phyloP scores from a whole-genome alignment of 169 alveolate species.

The Eimeria praecox region DNA sequence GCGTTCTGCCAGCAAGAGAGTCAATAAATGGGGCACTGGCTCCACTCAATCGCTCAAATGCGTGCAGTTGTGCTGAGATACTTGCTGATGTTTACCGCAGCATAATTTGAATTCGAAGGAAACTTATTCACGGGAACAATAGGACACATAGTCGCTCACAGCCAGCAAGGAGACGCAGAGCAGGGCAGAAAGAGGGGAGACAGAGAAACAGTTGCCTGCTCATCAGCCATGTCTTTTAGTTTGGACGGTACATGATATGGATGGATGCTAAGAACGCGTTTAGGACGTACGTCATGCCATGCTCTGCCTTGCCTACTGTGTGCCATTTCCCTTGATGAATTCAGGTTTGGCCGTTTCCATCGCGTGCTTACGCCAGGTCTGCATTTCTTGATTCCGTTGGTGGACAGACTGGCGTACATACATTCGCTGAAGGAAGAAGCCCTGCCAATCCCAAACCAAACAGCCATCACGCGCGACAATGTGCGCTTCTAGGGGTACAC shows the following conservation, averaged over 20 bases:
- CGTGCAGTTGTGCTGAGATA: not conserved
- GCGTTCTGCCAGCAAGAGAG: not conserved
- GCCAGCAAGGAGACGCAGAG: not conserved
- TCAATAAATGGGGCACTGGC: not conserved
- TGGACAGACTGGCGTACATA: slow-evolving; percentile 94
- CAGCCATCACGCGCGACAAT: slow-evolving; percentile 97
- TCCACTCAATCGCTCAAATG: not conserved
- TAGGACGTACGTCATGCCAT: not conserved
- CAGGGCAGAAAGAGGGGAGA: not conserved
- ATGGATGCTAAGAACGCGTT: not conserved
- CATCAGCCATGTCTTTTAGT: not conserved
- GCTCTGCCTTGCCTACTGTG: not conserved
- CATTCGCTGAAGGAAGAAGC: slow-evolving; percentile 97
- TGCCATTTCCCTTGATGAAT: not conserved
- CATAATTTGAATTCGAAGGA: not conserved
- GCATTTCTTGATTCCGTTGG: slow-evolving; percentile 94
- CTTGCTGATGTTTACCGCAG: not conserved
- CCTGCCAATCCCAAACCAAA: slow-evolving; percentile 94
- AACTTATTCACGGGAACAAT: not conserved
- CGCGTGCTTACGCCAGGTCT: slow-evolving; percentile 95
- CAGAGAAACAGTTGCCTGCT: not conserved
- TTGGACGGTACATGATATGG: not conserved
- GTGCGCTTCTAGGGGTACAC: slow-evolving; percentile 82
- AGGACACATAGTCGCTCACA: not conserved
- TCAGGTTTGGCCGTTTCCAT: slow-evolving; percentile 94